A percentile compares a stretch with the other conserved stretches of the same genome.
These are phyloP conservation scores for Aspergillus niger DNA, from an alignment of 2,329 filamentous ascomycete genomes.

Conservation along the genomic window DNA sequence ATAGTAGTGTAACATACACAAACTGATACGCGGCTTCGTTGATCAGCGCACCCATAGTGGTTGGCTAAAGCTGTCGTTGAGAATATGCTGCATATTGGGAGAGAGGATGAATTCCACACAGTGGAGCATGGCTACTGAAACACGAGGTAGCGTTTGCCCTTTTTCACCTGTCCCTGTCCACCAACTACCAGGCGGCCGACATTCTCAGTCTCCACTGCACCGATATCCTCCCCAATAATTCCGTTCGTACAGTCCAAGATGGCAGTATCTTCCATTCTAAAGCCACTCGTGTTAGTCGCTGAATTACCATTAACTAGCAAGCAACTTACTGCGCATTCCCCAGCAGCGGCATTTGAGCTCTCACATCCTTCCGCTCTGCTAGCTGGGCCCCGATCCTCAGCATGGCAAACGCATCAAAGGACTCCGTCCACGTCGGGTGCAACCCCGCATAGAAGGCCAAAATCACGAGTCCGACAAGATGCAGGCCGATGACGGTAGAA, in stretches of 20 bases:
- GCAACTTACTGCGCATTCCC: neutral
- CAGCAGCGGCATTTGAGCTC: neutral
- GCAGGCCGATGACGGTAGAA: neutral
- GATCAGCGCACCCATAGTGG: too few relatives aligned
- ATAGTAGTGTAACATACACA: too few relatives aligned
- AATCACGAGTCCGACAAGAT: neutral
- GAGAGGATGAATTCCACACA: too few relatives aligned
- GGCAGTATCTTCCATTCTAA: neutral
- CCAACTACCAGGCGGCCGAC: neutral
- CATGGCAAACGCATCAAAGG: neutral
- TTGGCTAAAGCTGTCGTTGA: too few relatives aligned
- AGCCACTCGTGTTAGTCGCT: neutral
- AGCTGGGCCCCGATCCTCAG: neutral
- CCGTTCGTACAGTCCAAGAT: neutral
- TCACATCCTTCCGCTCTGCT: neutral
- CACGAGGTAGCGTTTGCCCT: neutral
- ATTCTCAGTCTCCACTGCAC: neutral
- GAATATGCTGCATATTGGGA: too few relatives aligned
- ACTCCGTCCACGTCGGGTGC: neutral
- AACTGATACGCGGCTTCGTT: too few relatives aligned
- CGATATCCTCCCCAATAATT: neutral
- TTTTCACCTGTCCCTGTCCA: neutral
- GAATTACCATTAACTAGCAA: neutral
- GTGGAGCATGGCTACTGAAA: neutral
- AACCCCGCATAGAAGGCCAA: neutral